These are phyloP conservation scores for Smittium culicis DNA, from an alignment of 371 early-diverging fungal genomes.

Conservation along the genomic window DNA sequence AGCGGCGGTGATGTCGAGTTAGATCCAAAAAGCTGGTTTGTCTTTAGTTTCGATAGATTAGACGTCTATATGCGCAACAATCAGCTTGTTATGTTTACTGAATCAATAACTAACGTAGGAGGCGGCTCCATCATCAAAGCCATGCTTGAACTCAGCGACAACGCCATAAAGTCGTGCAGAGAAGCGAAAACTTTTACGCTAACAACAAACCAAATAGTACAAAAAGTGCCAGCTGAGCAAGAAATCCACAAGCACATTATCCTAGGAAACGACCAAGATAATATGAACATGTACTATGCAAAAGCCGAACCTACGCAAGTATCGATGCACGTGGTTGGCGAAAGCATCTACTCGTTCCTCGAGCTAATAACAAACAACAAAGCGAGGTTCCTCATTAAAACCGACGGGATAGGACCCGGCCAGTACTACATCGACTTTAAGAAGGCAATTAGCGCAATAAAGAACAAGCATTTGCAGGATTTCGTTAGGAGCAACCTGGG, in stretches of 20 bases:
- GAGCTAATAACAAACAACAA: constrained; percentile 47
- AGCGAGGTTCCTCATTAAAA: constrained; percentile 46
- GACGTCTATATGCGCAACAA: constrained; percentile 63
- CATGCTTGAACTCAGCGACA: constrained; percentile 38
- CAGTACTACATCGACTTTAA: constrained; percentile 53
- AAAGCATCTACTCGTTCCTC: constrained; percentile 45
- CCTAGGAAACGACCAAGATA: constrained; percentile 35
- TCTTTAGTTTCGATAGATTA: constrained; percentile 56
- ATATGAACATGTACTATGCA: constrained; percentile 31
- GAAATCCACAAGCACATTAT: constrained; percentile 38
- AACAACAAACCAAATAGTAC: constrained; percentile 41
- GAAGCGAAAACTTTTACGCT: constrained; percentile 41
- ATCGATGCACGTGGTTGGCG: constrained; percentile 14
- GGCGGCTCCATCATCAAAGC: constrained; percentile 48
- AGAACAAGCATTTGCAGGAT: constrained; percentile 45
- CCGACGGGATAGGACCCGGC: constrained; percentile 59
- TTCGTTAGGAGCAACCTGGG: constrained; percentile 62
- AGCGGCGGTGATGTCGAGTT: constrained; percentile 18
- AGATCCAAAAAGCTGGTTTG: constrained; percentile 42
- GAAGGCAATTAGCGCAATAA: constrained; percentile 42
- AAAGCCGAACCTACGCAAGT: constrained; percentile 12
- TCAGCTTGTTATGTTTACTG: constrained; percentile 46
- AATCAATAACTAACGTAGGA: constrained; percentile 46
- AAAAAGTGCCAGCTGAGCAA: constrained; percentile 36
- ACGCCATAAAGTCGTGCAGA: constrained; percentile 34